Base-by-base conservation (phyloP, 23 red algal species). In the Gracilaria vermiculophylla region DNA sequence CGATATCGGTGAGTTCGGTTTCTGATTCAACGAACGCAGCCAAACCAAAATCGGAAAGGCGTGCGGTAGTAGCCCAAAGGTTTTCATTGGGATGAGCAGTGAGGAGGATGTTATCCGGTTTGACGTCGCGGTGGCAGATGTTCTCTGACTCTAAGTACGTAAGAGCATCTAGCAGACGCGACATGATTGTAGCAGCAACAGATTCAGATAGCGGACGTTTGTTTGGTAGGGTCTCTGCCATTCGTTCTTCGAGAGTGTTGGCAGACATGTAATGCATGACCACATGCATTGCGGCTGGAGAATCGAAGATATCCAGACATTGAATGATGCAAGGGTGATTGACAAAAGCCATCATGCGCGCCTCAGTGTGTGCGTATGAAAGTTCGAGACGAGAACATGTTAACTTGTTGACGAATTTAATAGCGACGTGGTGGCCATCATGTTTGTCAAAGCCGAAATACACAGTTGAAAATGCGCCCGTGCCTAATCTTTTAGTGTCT, bases 31-130 rank as follows among this genome's bases (percentile, higher is more conserved):
- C 70, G 74, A 77, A 89, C 5, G 85, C 85, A 39, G 94, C 87
- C 24, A 96, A 71, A 36, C 94, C 94, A 89, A 96, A 96, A 53
- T 96, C 94, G 12, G 87, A 87, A 58, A 96, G 74, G 24, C 82
- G 57, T 76, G 88, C 89, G 34, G 87, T 74, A 14, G 82, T 78
- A 17, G 94, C 77, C 87, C 87, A 96, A 10, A 89, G 41, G 20
- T 58, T 69, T 29, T 96, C 85, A 31, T 83, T 91, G 33, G 62
- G 44, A 28, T 71, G 54, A 70, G 78, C 51, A 4, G 73, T 79
- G 28, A 96, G 69, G 5, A 96, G 67, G 37, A 96, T 81, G 53
- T 96, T 96, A 54, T 96, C 94, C 36, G 86, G 86, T 43, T 96
- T 96, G 45, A 96, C 90, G 45, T 96, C 94, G 33, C 94, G 76